These are phyloP conservation scores for Cucurbita ficifolia DNA, from an alignment of 306 rosid species.

Conservation along the genomic window DNA sequence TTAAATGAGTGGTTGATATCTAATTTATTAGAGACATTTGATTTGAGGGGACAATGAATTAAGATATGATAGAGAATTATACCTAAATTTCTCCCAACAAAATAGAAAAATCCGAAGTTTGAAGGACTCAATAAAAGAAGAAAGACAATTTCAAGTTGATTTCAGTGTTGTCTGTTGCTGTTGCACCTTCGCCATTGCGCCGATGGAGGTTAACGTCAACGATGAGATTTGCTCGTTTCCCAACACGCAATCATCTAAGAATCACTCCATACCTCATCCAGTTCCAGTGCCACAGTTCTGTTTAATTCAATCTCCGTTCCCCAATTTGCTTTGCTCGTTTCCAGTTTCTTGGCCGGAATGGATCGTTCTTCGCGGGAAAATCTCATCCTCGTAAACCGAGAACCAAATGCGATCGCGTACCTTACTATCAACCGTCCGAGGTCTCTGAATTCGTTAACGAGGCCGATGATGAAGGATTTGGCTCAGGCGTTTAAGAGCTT, in stretches of 20 bases:
- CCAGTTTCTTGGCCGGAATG: constrained; percentile 12
- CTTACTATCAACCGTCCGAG: constrained; percentile 74
- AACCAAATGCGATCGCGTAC: constrained; percentile 43
- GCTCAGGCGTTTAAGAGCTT: constrained; percentile 53
- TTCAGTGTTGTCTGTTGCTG: background rate
- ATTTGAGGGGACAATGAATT: no score
- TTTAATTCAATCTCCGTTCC: background rate
- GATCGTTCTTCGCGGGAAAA: constrained; percentile 27
- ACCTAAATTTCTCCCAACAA: no score
- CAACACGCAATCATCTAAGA: background rate
- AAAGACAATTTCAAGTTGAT: no score
- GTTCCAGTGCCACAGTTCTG: background rate
- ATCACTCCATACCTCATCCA: background rate
- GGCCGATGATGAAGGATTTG: constrained; percentile 55
- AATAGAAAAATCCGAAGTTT: no score
- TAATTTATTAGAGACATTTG: no score
- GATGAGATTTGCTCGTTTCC: background rate
- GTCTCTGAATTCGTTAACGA: constrained; percentile 66
- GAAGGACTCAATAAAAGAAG: no score
- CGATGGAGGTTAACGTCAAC: background rate
- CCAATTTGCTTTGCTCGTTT: background rate
- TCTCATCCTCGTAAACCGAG: constrained; percentile 38
- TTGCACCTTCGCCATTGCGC: background rate
- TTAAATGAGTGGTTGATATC: no score
- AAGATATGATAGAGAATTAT: no score